Evolutionary conservation across 106 monocot genomes (phyloP), one percentile per base, ranked within the genome.

Genomic region (Vanilla planifolia): DNA sequence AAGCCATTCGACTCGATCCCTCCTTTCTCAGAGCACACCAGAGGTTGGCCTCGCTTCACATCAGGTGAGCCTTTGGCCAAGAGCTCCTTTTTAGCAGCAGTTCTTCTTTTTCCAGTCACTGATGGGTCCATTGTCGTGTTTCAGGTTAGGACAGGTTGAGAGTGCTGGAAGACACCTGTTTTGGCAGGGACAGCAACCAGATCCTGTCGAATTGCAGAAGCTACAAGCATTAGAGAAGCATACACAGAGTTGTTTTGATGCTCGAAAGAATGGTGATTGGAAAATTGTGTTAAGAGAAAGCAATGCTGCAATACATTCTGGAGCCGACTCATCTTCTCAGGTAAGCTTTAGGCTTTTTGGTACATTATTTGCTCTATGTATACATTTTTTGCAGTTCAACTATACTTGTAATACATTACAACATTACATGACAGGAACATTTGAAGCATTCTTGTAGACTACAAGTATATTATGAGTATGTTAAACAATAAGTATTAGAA

Each of bases 1-100:
- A 82, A 57, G 82, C 86, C 1, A 60, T 91, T 11, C 62, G 73
- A 40, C 26, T 91, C 23, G 90, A 91, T 79, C 90, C 85, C 27
- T 43, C 63, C 10, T 79, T 74, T 48, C 63, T 42, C 8, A 67
- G 85, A 15, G 90, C 85, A 1, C 85, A 86, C 68, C 76, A 79
- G 50, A 62, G 86, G 43, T 59, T 91, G 23, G 86, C 74, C 7
- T 82, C 79, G 28, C 66, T 85, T 40, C 63, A 60, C 59, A 33
- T 86, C 9, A 67, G 90, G 90, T 86, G 62, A 64, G 55, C n/a
- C 1, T 43, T 44, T 10, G 3, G 36, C 22, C 28, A 6, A n/a
- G n/a, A n/a, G n/a, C n/a, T n/a, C n/a, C n/a, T n/a, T 41, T 60
- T 5, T 37, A 37, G 11, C 32, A 58, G 29, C 16, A 27, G 9